Percentiles rank a stretch among this genome's conserved stretches.
Conservation (phyloP, 108 stramenopile species). For the Pelagomonas calceolata region DNA sequence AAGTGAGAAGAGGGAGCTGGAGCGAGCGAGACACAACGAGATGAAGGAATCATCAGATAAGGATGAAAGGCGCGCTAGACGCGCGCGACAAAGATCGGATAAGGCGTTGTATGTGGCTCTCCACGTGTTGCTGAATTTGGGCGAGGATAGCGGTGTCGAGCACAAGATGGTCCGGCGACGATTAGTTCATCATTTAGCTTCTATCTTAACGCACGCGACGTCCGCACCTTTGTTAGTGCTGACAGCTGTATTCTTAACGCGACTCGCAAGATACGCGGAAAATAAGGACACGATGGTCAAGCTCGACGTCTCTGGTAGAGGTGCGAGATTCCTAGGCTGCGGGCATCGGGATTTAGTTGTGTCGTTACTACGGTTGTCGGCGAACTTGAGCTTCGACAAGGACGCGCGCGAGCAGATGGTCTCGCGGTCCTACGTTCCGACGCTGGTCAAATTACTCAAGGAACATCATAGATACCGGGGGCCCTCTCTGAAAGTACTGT, state of each 20-base stretch:
- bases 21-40: neutral
- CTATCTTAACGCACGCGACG: neutral
- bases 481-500: conserved; percentile 34
- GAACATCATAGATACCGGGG: conserved; percentile 25
- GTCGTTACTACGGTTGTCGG: conserved; percentile 32
- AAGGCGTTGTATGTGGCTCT: conserved; percentile 39
- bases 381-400: conserved; percentile 48
- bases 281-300: conserved; percentile 35
- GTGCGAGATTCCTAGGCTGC: conserved; percentile 30
- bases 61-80: neutral
- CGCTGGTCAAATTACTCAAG: conserved; percentile 38
- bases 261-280: conserved; percentile 40
- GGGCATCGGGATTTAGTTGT: conserved; percentile 25
- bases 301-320: conserved; percentile 8
- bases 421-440: conserved; percentile 21
- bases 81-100: conserved; percentile 25
- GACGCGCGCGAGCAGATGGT: conserved; percentile 27
- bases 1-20: conserved; percentile 19
- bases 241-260: conserved; percentile 39
- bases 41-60: neutral
- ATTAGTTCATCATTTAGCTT: conserved; percentile 12
- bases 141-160: conserved; percentile 42
- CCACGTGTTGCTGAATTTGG: conserved; percentile 48
- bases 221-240: conserved; percentile 25
- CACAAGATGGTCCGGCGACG: conserved; percentile 38